phyloP scores from a whole-genome alignment of 495 filamentous ascomycete species.

The Parathielavia hyrcaniae region DNA sequence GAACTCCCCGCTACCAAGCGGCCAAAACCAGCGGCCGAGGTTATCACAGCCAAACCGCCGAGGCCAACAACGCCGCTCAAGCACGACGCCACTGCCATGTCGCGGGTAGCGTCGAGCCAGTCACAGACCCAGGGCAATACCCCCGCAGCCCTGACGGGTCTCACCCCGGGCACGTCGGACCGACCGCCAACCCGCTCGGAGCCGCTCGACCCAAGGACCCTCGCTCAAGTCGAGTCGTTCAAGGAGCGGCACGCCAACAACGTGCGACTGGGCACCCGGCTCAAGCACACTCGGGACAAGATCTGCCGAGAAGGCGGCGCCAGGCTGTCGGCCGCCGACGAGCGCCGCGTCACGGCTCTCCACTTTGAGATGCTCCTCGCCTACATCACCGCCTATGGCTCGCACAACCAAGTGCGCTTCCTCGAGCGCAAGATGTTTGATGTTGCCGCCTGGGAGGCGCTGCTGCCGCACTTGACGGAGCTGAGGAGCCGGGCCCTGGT shows the following conservation, averaged over 20 bases:
- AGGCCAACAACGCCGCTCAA: slow-evolving; percentile 41
- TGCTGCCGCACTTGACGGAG: slow-evolving; percentile 33
- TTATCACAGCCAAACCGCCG: slow-evolving; percentile 24
- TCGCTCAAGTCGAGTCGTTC: slow-evolving; percentile 22
- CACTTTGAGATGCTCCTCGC: slow-evolving; percentile 40
- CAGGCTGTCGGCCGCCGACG: slow-evolving; percentile 21
- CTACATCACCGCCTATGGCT: slow-evolving; percentile 39
- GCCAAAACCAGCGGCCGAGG: slow-evolving; percentile 26
- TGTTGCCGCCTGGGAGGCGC: slow-evolving; percentile 24
- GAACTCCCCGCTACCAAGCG: slow-evolving; percentile 31
- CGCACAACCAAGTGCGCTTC: slow-evolving; percentile 24
- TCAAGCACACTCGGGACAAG: slow-evolving; percentile 44
- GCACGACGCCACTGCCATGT: slow-evolving; percentile 40
- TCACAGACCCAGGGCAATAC: slow-evolving; percentile 39
- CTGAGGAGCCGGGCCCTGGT: slow-evolving; percentile 25
- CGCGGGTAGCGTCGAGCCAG: slow-evolving; percentile 43
- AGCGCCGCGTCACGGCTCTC: slow-evolving; percentile 27
- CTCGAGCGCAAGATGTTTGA: slow-evolving; percentile 25
- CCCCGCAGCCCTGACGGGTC: slow-evolving; percentile 33
- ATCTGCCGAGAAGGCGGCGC: slow-evolving; percentile 27
- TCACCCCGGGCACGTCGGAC: slow-evolving; percentile 38
- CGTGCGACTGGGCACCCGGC: slow-evolving; percentile 32
- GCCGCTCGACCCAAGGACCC: slow-evolving; percentile 15
- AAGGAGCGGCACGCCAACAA: slow-evolving; percentile 25
- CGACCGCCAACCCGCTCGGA: slow-evolving; percentile 32